Evolutionary conservation across 345 rosid genomes (phyloP), one percentile per base, ranked within the genome.

Genomic region (Citrus sinensis): DNA sequence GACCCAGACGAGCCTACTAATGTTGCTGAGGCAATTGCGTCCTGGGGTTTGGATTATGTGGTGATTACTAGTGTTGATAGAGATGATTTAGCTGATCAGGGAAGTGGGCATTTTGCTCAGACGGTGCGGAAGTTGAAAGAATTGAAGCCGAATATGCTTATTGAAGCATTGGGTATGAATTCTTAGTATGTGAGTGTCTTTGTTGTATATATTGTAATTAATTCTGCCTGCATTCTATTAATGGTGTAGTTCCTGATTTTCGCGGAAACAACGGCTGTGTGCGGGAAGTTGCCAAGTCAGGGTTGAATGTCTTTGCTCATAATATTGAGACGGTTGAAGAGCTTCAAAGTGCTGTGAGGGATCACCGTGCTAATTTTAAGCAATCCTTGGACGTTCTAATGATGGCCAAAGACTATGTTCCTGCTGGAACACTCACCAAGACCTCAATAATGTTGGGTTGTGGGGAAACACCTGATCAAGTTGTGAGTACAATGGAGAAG

Each of bases 291-390:
- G 87, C 98, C 55, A 93, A 78, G 84, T 93, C 98, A 20, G 98
- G 98, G 55, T 83, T 97, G 65, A 91, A 97, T 82, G 98, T 94
- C 67, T 81, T 97, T 77, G 99, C 98, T 77, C 99, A 97, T 86
- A 97, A 97, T 80, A 94, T 97, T 59, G 98, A 97, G 90, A 94
- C 98, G 5, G 99, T 97, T 24, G 98, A 94, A 82, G 98, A 92
- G 81, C 99, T 93, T 83, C 99, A 97, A 82, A 83, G 91, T 54
- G 88, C 46, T 66, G 98, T 97, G 25, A 85, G 99, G 40, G 99
- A 97, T 78, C 94, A 78, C 75, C 99, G 98, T 70, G 99, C 99
- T 83, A 92, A 93, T 86, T 94, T 97, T 75, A 92, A 90, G 87
- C 98, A 97, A 86, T 97, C 99, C 35, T 80, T 97, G 46, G 92